A percentile compares a stretch with the other conserved stretches of the same genome.
Evolutionary conservation across 345 rosid species (phyloP).

Genomic region (Turnera subulata): DNA sequence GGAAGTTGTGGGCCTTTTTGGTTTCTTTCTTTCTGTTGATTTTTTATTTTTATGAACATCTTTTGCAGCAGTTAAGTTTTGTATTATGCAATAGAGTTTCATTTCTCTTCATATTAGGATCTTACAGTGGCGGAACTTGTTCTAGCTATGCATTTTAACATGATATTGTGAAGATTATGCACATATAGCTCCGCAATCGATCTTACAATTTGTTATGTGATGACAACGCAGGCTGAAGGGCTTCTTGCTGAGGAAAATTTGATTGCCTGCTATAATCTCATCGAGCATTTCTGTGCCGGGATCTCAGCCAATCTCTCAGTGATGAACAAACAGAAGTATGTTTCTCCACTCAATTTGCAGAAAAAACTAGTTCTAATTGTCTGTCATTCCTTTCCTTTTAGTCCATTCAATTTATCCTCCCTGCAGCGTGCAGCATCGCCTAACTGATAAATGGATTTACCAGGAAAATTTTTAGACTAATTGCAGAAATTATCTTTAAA

Average conservation of each 20-base stretch:
- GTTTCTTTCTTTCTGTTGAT: neutral
- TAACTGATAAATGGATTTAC: too few relatives aligned
- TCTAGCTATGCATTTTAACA: neutral
- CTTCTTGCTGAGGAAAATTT: conserved; percentile 62
- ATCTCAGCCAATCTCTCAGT: conserved; percentile 43
- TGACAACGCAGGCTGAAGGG: conserved; percentile 61
- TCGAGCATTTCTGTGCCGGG: conserved; percentile 54
- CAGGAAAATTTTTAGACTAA: too few relatives aligned
- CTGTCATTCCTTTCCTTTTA: neutral
- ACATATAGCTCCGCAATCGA: neutral
- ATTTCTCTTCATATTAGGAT: neutral
- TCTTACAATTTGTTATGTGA: conserved; percentile 1
- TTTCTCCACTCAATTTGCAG: neutral
- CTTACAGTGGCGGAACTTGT: neutral
- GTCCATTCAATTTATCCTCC: too few relatives aligned
- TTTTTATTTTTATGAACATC: neutral
- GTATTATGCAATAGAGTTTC: neutral
- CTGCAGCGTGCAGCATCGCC: too few relatives aligned
- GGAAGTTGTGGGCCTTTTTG: neutral
- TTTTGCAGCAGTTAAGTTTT: neutral
- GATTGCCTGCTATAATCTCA: conserved; percentile 43
- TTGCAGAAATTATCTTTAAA: too few relatives aligned
- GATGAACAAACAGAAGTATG: conserved; percentile 66
- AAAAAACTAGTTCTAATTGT: neutral
- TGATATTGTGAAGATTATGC: neutral